Evolutionary conservation across 495 filamentous ascomycete species (phyloP).

Genomic region (Amniculicola lignicola): DNA sequence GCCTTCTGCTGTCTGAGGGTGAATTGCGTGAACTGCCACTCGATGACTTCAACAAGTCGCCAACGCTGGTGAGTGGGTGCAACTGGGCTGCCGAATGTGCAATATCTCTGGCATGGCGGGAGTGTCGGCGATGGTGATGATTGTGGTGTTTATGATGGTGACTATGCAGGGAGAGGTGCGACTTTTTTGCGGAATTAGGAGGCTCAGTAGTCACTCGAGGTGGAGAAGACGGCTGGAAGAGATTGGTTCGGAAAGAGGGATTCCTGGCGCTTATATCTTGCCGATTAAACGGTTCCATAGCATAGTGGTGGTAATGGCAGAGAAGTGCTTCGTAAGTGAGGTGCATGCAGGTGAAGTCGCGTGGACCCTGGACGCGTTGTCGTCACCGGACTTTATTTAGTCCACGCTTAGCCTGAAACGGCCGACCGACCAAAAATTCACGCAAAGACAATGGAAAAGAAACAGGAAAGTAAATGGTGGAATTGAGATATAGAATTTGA

Average conservation of each 20-base stretch:
- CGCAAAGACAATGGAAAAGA: no score
- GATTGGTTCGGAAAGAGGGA: constrained; percentile 10
- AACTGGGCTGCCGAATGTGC: constrained; percentile 26
- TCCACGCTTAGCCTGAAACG: no score
- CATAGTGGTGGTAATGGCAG: constrained; percentile 19
- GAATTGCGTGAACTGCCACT: constrained; percentile 18
- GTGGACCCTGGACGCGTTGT: no score
- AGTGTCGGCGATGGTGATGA: constrained; percentile 25
- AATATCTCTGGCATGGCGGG: constrained; percentile 18
- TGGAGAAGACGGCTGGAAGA: constrained; percentile 13
- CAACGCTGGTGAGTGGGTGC: constrained; percentile 25
- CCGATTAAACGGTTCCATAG: constrained; percentile 27
- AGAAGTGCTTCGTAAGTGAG: no score
- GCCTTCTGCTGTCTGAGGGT: constrained; percentile 11
- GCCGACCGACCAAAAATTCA: no score
- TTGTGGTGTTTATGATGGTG: constrained; percentile 20
- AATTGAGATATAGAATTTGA: no score
- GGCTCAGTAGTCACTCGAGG: constrained; percentile 25
- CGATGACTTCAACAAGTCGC: constrained; percentile 27
- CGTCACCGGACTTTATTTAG: no score
- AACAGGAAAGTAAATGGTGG: no score
- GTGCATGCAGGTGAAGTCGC: no score
- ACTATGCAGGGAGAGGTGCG: constrained; percentile 22
- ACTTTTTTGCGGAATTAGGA: constrained; percentile 4
- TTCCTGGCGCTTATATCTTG: background rate